Evolutionary conservation across 345 rosid genomes (phyloP), one percentile per base, ranked within the genome.

Genomic region (Gynandropsis gynandra): DNA sequence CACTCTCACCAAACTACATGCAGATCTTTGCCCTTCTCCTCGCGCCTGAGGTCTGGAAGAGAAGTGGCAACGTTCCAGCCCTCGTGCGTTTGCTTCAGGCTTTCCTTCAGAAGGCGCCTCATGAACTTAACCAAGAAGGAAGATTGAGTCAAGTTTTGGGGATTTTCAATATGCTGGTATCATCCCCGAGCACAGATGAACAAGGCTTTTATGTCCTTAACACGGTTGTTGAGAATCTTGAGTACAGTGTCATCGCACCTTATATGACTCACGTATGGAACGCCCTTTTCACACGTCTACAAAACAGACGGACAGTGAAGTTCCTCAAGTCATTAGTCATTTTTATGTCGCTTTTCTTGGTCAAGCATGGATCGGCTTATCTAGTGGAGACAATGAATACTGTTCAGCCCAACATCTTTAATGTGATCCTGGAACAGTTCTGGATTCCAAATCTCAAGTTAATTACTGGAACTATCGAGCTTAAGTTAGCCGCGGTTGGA

Each of bases 71-170:
- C 58, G 97, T 93, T 42, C 99, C 99, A 38, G 99, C 99, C 1
- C 95, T 93, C 55, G 99, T 93, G 41, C 99, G 99, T 52, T 66
- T 93, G 55, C 99, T 93, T 51, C 99, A 85, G 64, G 97, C 99
- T 50, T 88, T 85, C 73, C 95, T 93, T 63, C 94, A 88, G 70
- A 87, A 93, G 72, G 83, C 85, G 17, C 87, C 97, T 7, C 72
- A 66, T 48, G 95, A 93, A 70, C 71, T 90, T 47, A 70, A 69
- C 64, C 87, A 77, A 58, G 98, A 78, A 69, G 90, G 78, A 56
- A 76, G 82, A 54, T 72, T 93, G 47, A 71, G 64, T 56, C 75
- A 78, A 75, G 94, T 93, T 58, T 87, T 88, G 40, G 99, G 90
- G 36, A 93, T 93, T 76, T 93, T 93, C 58, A 73, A 72, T 17